Evolutionary conservation across 176 grass and related monocot species (phyloP).

Genomic region (Oryza glumipatula): DNA sequence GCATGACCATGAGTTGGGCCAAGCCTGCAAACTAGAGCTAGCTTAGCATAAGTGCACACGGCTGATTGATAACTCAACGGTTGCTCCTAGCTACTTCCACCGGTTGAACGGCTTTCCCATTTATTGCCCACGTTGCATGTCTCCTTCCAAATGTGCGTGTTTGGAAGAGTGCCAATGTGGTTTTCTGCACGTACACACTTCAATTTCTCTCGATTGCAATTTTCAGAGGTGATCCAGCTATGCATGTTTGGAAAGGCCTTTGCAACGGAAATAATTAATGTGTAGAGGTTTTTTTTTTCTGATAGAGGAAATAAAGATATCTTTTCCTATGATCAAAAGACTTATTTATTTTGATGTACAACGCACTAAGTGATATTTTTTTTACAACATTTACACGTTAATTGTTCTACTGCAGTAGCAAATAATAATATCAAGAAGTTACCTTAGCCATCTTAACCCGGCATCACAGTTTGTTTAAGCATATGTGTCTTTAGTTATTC

Average conservation of each 20-base stretch:
- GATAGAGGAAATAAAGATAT: no score
- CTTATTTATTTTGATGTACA: no score
- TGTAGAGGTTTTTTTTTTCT: no score
- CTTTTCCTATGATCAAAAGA: no score
- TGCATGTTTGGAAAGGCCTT: background rate
- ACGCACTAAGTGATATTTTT: no score
- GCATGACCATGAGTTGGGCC: background rate
- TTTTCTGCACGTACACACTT: background rate
- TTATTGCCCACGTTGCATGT: constrained; percentile 56
- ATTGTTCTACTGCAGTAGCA: no score
- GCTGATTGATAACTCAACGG: background rate
- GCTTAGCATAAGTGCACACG: background rate
- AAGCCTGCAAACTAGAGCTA: background rate
- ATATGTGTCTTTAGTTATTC: no score
- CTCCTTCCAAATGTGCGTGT: background rate
- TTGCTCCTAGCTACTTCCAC: constrained; percentile 23
- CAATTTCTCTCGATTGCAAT: background rate
- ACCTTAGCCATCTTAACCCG: no score
- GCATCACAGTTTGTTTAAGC: no score
- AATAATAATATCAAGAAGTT: no score
- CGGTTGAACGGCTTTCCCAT: constrained; percentile 19
- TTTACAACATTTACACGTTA: no score
- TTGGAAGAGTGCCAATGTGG: background rate
- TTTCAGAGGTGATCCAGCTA: background rate
- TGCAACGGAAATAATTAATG: no score